These are phyloP conservation scores for Zygoascus bituminiphila DNA, from an alignment of 805 yeast species.

Conservation along the genomic window DNA sequence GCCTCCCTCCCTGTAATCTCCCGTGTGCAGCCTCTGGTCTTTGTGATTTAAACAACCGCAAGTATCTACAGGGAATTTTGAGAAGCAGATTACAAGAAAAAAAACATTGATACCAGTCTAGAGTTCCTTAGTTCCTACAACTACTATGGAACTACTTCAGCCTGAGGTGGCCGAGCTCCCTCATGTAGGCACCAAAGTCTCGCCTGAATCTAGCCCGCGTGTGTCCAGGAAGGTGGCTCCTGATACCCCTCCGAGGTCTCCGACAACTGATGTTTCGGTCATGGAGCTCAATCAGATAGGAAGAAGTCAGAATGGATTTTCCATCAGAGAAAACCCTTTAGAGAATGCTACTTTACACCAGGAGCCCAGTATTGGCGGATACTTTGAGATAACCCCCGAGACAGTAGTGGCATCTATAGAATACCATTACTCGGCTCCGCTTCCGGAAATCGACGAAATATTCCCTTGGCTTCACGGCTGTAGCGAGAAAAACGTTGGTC, in stretches of 20 bases:
- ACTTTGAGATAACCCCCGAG: slow-evolving; percentile 10
- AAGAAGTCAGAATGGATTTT: not conserved
- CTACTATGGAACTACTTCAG: not conserved
- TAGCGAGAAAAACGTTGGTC: slow-evolving; percentile 48
- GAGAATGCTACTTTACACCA: not conserved
- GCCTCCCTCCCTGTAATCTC: not conserved
- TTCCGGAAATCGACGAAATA: slow-evolving; percentile 60
- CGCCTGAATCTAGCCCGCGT: not conserved
- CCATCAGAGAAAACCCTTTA: not conserved
- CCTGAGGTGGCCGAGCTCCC: not conserved
- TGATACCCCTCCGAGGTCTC: not conserved
- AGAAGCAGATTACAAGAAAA: not conserved
- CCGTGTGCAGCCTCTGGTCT: not conserved
- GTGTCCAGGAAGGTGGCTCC: not conserved
- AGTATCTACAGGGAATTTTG: too few species aligned
- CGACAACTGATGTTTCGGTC: not conserved
- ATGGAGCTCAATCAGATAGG: not conserved
- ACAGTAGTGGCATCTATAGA: slow-evolving; percentile 21
- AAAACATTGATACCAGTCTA: too few species aligned
- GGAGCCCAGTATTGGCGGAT: not conserved
- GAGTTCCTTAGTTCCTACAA: too few species aligned
- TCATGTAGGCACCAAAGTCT: not conserved
- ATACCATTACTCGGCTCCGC: slow-evolving; percentile 24
- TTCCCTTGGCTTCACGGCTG: slow-evolving; percentile 92
- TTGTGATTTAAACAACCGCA: too few species aligned